Base-by-base conservation (phyloP, 352 stramenopile genomes). In the Pythium monospermum region DNA sequence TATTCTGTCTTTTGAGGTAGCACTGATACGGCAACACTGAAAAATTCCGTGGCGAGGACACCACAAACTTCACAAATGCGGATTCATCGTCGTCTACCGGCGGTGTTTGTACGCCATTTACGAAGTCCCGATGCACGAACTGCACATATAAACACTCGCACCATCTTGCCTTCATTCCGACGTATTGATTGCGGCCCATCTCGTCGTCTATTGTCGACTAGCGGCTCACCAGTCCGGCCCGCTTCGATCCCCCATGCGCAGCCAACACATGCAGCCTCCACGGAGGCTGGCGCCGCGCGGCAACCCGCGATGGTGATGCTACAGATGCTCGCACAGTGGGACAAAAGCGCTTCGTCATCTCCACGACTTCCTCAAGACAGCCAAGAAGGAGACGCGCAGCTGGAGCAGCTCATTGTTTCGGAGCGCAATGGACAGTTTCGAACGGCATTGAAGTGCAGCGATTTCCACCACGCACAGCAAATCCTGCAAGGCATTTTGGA, bases 1-100 rank as follows among this genome's bases (percentile, higher is more conserved):
- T 64, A 28, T 64, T 54, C 7, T 58, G 56, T 64, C 56, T 26
- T 16, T 2, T 30, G 15, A 13, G 27, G 47, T 62, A 57, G 22
- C 10, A 15, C 28, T 2, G 16, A 21, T 28, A 16, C 28, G 27
- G 26, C 36, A 37, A 32, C 52, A 33, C 26, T 45, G 42, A n/a
- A n/a, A n/a, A n/a, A n/a, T 52, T 46, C 49, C 37, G 46, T 55
- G 23, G 36, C 22, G 39, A 37, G 54, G 33, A 6, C 22, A 54
- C 11, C 28, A 26, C 38, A 51, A 41, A 25, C 31, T n/a, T n/a
- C n/a, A n/a, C n/a, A n/a, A n/a, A 63, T 63, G 55, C 55, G 41
- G 6, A 41, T 53, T 15, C 44, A 53, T 22, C 41, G 55, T 13
- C 35, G 41, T 15, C 32, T 57, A 7, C 36, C 48, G 48, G n/a